phyloP scores from a whole-genome alignment of 2,329 filamentous ascomycete genomes.

The Cyphellophora attinorum region DNA sequence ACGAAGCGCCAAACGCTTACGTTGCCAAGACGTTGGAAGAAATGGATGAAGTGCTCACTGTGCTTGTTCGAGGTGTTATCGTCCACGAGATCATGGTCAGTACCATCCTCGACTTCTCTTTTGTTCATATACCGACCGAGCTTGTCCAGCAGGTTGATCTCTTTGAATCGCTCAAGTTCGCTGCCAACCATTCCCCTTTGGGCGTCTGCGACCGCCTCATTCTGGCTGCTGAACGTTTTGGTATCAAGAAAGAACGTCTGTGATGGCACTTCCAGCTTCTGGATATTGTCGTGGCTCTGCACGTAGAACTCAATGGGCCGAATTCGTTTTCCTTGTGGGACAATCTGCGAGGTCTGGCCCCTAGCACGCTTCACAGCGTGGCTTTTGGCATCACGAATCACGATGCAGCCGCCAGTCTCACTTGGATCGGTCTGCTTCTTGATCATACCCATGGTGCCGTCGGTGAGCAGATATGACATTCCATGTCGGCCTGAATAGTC shows the following conservation, averaged over 20 bases:
- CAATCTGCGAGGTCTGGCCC: conserved; percentile 32
- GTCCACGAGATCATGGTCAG: conserved; percentile 9
- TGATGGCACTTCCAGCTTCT: conserved; percentile 30
- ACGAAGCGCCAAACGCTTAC: conserved; percentile 45
- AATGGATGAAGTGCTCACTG: conserved; percentile 36
- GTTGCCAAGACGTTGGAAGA: conserved; percentile 42
- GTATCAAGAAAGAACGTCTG: conserved; percentile 24
- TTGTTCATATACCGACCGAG: conserved; percentile 45
- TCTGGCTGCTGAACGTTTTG: conserved; percentile 9
- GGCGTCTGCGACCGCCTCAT: conserved; percentile 16
- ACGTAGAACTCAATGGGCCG: conserved; percentile 39
- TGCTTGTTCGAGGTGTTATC: conserved; percentile 15
- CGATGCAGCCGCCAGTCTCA: conserved; percentile 33
- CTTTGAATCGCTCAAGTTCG: conserved; percentile 38
- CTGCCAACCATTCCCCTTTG: conserved; percentile 22
- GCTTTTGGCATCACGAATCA: conserved; percentile 35
- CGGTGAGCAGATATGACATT: conserved; percentile 41
- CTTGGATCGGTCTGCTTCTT: conserved; percentile 31
- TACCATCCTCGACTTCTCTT: conserved; percentile 30
- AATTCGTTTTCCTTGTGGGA: conserved; percentile 24
- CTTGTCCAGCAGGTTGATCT: conserved; percentile 38
- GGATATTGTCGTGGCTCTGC: conserved; percentile 31
- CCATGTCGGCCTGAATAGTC: conserved; percentile 44
- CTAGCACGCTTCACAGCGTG: conserved; percentile 37
- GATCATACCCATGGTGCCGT: conserved; percentile 41